These are phyloP conservation scores for Termitomyces sp. DNA, from an alignment of 768 basidiomycete genomes.

Conservation along the genomic window DNA sequence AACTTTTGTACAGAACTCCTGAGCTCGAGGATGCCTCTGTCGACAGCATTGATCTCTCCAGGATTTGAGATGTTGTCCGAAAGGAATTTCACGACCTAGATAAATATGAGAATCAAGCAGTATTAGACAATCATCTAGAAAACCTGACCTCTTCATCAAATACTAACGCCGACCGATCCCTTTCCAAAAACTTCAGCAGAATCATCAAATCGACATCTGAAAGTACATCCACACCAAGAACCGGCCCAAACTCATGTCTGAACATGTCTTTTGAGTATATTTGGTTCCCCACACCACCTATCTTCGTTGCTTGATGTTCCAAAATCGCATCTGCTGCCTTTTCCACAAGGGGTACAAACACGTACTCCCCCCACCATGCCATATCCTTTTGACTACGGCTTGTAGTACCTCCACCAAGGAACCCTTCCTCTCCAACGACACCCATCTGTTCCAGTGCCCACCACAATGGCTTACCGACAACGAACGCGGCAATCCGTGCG, in stretches of 20 bases:
- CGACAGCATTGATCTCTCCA: slow-evolving; percentile 66
- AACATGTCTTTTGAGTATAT: slow-evolving; percentile 62
- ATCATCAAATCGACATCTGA: slow-evolving; percentile 62
- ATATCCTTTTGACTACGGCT: slow-evolving; percentile 31
- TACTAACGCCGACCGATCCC: slow-evolving; percentile 64
- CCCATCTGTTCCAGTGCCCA: slow-evolving; percentile 83
- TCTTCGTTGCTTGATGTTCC: slow-evolving; percentile 33
- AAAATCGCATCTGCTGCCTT: slow-evolving; percentile 55
- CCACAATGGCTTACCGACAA: slow-evolving; percentile 78
- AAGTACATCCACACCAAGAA: slow-evolving; percentile 30
- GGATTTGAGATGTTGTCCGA: slow-evolving; percentile 26
- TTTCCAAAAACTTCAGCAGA: slow-evolving; percentile 69
- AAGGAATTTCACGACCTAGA: slow-evolving; percentile 79
- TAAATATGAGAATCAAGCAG: not conserved
- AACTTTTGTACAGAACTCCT: slow-evolving; percentile 64
- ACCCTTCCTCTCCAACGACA: slow-evolving; percentile 58
- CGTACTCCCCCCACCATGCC: slow-evolving; percentile 65
- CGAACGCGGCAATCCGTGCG: slow-evolving; percentile 58
- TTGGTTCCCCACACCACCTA: slow-evolving; percentile 47
- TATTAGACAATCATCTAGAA: not conserved
- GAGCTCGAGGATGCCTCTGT: slow-evolving; percentile 77
- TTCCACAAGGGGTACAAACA: slow-evolving; percentile 60
- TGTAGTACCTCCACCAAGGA: slow-evolving; percentile 20
- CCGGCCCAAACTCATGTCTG: slow-evolving; percentile 47
- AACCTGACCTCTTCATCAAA: slow-evolving; percentile 56